Evolutionary conservation across 495 filamentous ascomycete species (phyloP), one percentile per base, ranked within the genome.

Genomic region (Trichocladium uniseriatum): DNA sequence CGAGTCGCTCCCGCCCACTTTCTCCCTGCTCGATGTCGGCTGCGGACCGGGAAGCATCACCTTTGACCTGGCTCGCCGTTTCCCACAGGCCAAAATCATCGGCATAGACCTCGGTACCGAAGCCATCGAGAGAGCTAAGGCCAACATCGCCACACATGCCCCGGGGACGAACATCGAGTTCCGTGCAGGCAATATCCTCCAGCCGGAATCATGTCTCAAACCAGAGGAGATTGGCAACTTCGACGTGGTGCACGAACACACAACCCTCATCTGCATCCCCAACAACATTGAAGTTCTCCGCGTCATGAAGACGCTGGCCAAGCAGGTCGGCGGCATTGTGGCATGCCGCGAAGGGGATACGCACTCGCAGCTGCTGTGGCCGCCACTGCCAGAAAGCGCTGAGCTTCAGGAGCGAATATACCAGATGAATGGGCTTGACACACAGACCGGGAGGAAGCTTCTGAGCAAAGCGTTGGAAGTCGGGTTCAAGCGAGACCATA

Each of bases 231-330:
- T 41, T 18, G 48, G 29, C 27, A 6, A 18, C 31, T 50, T 50
- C 32, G 48, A 50, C n/a, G 48, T 50, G n/a, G 48, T 50, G 38
- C 48, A 50, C 38, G 48, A 50, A 18, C 48, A 50, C 15, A 43
- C 48, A 9, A 50, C 48, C 3, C 31, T 50, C 13, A 50, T 50
- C 21, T 50, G 48, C 39, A 50, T 50, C 48, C 48, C 48, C 29
- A 50, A 50, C 39, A 50, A 50, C 39, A 50, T 43, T n/a, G 38
- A 43, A n/a, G 48, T 50, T 2, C 48, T 50, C 28, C 48, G 48
- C 20, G 24, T 37, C 11, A 50, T 50, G 48, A 50, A 50, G 48
- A 15, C 7, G 39, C 39, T 50, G 2, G 48, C 48, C 11, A 43
- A 29, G 48, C 39, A 27, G n/a, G 39, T 37, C 39, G 48, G 48